phyloP scores from a whole-genome alignment of 257 asterid genomes.

The Nicotiana sylvestris region DNA sequence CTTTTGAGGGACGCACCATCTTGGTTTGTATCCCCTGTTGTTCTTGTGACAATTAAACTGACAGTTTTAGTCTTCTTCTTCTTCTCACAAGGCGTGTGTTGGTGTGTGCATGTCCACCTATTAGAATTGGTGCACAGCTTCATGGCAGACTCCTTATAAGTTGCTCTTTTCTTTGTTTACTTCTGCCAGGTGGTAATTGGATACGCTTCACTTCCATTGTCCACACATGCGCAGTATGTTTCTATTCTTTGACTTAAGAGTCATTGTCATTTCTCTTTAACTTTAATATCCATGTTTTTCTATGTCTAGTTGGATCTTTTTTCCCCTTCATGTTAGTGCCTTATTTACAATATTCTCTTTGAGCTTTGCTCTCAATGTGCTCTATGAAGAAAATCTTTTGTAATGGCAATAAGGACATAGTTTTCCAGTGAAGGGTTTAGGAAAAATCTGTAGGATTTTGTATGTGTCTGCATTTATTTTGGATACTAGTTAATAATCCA shows the following conservation, averaged over 20 bases:
- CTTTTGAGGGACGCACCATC: constrained; percentile 9
- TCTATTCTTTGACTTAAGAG: not conserved
- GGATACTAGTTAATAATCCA: not conserved
- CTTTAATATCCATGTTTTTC: not conserved
- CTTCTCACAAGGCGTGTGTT: not conserved
- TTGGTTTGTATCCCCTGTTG: constrained; percentile 10
- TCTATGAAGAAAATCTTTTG: not conserved
- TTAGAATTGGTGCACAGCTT: not conserved
- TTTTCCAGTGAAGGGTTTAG: not conserved
- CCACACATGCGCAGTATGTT: constrained; percentile 87
- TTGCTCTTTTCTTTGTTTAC: constrained; percentile 23
- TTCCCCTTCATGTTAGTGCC: not conserved
- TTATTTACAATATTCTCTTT: not conserved
- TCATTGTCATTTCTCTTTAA: not conserved
- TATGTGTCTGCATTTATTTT: not conserved
- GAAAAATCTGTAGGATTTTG: not conserved
- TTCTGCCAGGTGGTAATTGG: constrained; percentile 84
- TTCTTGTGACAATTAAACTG: not conserved
- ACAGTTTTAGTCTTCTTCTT: not conserved
- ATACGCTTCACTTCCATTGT: constrained; percentile 86
- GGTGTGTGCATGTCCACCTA: not conserved
- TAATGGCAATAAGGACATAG: not conserved
- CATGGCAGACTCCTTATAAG: not conserved
- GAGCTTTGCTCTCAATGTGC: not conserved
- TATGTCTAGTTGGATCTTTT: not conserved